Evolutionary conservation across 768 basidiomycete genomes (phyloP), one percentile per base, ranked within the genome.

Genomic region (Auriscalpium orientale): DNA sequence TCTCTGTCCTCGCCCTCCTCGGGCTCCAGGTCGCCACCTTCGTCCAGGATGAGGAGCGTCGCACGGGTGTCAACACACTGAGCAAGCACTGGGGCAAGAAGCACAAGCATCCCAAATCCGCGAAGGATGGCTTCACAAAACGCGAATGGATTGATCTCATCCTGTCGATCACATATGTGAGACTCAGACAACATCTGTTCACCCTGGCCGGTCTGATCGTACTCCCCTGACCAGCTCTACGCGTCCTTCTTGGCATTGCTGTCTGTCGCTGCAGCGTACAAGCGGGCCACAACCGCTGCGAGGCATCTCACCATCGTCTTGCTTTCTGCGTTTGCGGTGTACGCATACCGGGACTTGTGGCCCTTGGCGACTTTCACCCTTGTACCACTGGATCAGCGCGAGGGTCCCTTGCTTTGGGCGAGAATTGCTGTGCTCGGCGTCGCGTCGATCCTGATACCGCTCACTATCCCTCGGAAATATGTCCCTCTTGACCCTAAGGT

Each of bases 1-100:
- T 78, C 3, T 73, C 74, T 33, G 74, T 76, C 50, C 66, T 77
- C 28, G 66, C 70, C 3, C 72, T 85, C n/a, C 70, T 85, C 20
- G 76, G 68, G 5, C 64, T 85, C 16, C 79, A 79, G 8, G 67
- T 79, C 49, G 74, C 75, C 2, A 72, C 76, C 21, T 63, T 79
- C 43, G 58, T 75, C 22, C 51, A 70, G 16, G 67, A 73, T 40
- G 66, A 74, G 50, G 66, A 70, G 8, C 35, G 35, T 7, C 46
- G 35, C 21, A 40, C 22, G 47, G 52, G 37, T 61, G 52, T 33
- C 35, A 21, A 16, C 7, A 2, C 45, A 16, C 35, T 59, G 43
- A 53, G 64, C 37, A 73, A 71, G 55, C 62, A 65, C 21, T 58
- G 65, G 55, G 65, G 68, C 12, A 58, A 62, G 15, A 65, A 69